Base-by-base conservation (phyloP, 768 basidiomycete species). In the Amanita phalloides region DNA sequence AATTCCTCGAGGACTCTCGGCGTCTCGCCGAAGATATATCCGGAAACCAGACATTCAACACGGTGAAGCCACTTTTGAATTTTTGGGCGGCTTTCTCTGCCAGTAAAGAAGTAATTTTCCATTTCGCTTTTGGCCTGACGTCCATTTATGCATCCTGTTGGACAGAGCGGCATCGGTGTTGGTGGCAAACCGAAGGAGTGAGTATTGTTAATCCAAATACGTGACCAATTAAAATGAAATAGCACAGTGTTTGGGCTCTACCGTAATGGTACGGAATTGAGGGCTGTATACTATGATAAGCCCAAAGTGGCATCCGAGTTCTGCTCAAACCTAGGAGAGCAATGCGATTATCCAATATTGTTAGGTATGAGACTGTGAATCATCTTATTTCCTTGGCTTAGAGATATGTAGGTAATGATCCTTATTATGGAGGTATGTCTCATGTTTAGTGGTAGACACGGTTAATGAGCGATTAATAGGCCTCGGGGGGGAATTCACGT, bases 81-180 rank as follows among this genome's bases (percentile, higher is more conserved):
- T 86, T 89, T 56, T 90, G 85, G 84, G 86, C 82, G 4, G 84
- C 83, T 0, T 89, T 86, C 56, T 71, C 82, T 17, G 80, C 87
- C 0, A 89, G 87, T 62, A 73, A 73, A 54, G 84, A 88, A 72
- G 88, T 84, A 33, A 13, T 57, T 30, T 32, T 23, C 26, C 37
- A 25, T 17, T 14, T 46, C 26, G 28, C 6, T 30, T 1, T 14
- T 30, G 28, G 17, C 28, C 3, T 8, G n/a, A 7, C 13, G 9
- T 9, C 39, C 8, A 37, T 45, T 37, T 17, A 37, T 47, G 3
- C 11, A 21, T 36, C 6, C 14, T 51, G 4, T 11, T 17, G 35
- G 4, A 25, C 20, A 84, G 86, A 86, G 83, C 53, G 87, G 87
- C 7, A 73, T 88, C 36, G 87, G 87, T 13, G 71, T 75, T 4